A percentile compares a stretch with the other conserved stretches of the same genome.
Conservation (phyloP, 306 rosid genomes). For the Trifolium repens region DNA sequence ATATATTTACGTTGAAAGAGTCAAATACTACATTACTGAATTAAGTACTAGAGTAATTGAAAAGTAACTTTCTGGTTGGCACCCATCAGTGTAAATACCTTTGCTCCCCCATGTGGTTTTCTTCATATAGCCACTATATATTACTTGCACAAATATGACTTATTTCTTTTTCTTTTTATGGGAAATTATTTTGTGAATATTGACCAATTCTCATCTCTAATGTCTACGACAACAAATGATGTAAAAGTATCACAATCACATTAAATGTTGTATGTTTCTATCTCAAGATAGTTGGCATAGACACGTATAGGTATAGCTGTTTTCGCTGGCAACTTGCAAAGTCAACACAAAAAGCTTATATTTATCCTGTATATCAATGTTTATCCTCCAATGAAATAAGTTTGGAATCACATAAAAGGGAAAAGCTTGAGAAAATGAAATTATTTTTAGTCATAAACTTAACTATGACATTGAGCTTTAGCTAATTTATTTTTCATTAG, state of each 20-base stretch:
- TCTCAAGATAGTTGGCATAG: conserved; percentile 36
- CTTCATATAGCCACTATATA: conserved; percentile 12
- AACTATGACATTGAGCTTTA: background rate
- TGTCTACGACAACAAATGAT: conserved; percentile 10
- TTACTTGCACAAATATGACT: conserved; percentile 7
- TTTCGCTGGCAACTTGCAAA: conserved; percentile 40
- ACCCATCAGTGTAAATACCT: conserved; percentile 30
- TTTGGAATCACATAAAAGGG: background rate
- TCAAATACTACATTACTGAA: background rate
- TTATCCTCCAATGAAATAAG: conserved; percentile 31
- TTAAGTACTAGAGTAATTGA: conserved; percentile 1
- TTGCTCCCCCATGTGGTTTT: conserved; percentile 34
- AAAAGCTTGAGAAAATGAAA: background rate
- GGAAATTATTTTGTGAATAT: conserved; percentile 20
- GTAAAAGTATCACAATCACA: conserved; percentile 42
- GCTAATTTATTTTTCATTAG: background rate
- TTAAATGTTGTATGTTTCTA: conserved; percentile 46
- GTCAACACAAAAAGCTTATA: conserved; percentile 32
- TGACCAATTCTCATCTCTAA: conserved; percentile 39
- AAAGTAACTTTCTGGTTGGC: conserved; percentile 21
- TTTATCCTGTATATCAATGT: conserved; percentile 15
- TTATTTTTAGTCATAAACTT: background rate
- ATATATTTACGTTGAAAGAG: background rate
- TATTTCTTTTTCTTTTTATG: conserved; percentile 6
- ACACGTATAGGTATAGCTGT: conserved; percentile 39